phyloP scores from a whole-genome alignment of 1,284 basidiomycete genomes.

The Austropuccinia psidii region DNA sequence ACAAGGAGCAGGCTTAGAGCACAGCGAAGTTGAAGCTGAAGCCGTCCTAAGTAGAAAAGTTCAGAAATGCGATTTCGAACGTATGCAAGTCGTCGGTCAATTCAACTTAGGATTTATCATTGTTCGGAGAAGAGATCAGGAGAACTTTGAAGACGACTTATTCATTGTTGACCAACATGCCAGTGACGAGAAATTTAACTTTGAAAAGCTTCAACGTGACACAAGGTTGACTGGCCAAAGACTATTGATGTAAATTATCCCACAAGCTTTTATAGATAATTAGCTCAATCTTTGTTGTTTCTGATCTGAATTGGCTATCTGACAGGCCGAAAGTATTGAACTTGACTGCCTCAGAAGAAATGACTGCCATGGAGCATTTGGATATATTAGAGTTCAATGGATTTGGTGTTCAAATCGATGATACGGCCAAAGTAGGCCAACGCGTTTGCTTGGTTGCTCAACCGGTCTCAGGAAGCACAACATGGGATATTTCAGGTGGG shows the following conservation, averaged over 20 bases:
- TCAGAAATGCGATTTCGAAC: slow-evolving; percentile 70
- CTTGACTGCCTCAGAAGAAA: slow-evolving; percentile 79
- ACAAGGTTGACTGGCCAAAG: slow-evolving; percentile 80
- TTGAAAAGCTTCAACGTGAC: slow-evolving; percentile 80
- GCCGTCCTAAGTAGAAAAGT: slow-evolving; percentile 75
- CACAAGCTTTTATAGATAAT: neutral
- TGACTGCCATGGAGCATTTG: slow-evolving; percentile 77
- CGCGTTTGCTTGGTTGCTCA: slow-evolving; percentile 68
- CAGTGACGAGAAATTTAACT: slow-evolving; percentile 94
- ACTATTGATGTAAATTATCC: slow-evolving; percentile 61
- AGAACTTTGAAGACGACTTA: slow-evolving; percentile 48
- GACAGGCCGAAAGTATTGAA: slow-evolving; percentile 68
- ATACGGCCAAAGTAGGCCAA: slow-evolving; percentile 54
- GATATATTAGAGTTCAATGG: slow-evolving; percentile 75
- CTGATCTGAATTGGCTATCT: neutral
- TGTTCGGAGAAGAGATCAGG: slow-evolving; percentile 55
- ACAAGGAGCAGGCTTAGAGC: slow-evolving; percentile 54
- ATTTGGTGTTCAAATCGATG: slow-evolving; percentile 64
- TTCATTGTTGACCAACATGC: slow-evolving; percentile 85
- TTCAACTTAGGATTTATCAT: slow-evolving; percentile 97
- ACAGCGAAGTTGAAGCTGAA: slow-evolving; percentile 58
- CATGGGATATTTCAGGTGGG: slow-evolving; percentile 64
- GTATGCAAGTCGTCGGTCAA: slow-evolving; percentile 83
- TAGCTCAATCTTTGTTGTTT: neutral
- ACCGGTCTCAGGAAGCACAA: slow-evolving; percentile 80